Evolutionary conservation across 2,329 filamentous ascomycete species (phyloP).

Genomic region (Fusarium brachygibbosum): DNA sequence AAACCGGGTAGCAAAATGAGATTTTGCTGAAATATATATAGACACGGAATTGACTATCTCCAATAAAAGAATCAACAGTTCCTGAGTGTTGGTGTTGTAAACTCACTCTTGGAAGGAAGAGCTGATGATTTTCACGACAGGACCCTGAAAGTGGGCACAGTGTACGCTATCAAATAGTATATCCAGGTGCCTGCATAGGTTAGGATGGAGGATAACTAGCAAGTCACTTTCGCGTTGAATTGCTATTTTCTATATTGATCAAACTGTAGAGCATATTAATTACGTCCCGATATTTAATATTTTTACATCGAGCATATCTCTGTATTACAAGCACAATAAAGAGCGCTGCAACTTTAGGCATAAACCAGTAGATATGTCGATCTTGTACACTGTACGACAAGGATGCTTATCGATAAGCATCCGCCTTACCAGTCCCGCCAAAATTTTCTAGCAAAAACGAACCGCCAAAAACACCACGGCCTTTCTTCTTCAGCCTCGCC

Average conservation of each 20-base stretch:
- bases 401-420: slow-evolving; percentile 54
- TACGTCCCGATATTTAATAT: neutral
- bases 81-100: neutral
- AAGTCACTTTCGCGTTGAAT: neutral
- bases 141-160: slow-evolving; percentile 44
- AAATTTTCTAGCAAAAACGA: slow-evolving; percentile 49
- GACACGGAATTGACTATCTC: neutral
- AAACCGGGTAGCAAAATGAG: neutral
- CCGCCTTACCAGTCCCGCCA: slow-evolving; percentile 44
- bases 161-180: slow-evolving; percentile 16
- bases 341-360: neutral
- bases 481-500: slow-evolving; percentile 45
- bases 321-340: neutral
- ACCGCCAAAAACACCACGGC: slow-evolving; percentile 34
- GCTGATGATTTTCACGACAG: slow-evolving; percentile 20
- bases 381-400: slow-evolving; percentile 31
- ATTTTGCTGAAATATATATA: too few relatives aligned
- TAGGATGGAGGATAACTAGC: too few relatives aligned
- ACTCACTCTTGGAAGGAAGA: slow-evolving; percentile 1
- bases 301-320: neutral
- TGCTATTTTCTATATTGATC: too few relatives aligned
- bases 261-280: neutral
- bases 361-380: neutral
- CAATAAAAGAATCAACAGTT: neutral
- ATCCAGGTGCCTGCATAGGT: neutral